These are phyloP conservation scores for Lantana camara DNA, from an alignment of 257 asterid genomes.

Conservation along the genomic window DNA sequence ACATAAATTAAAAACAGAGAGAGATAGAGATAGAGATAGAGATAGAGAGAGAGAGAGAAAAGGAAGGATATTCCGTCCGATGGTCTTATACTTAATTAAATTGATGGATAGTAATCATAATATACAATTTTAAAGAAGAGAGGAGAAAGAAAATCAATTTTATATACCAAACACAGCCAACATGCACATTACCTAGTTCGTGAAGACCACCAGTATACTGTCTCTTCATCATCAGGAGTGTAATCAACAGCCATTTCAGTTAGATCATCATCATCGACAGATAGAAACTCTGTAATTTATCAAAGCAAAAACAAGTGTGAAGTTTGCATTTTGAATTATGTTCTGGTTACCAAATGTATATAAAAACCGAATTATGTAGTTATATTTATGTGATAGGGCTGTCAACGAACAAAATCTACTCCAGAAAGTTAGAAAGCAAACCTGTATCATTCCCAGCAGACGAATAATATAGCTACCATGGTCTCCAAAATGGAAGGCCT, in stretches of 20 bases:
- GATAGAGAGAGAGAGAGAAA: no score
- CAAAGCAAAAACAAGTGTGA: not conserved
- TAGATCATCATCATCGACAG: constrained; percentile 75
- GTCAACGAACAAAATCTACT: no score
- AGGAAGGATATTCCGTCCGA: no score
- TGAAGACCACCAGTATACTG: constrained; percentile 70
- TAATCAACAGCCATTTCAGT: constrained; percentile 65
- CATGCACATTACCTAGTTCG: constrained; percentile 64
- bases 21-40: no score
- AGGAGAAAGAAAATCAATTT: not conserved
- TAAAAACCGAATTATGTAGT: no score
- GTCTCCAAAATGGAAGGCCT: constrained; percentile 45
- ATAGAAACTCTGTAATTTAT: constrained; percentile 57
- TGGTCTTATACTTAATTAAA: no score
- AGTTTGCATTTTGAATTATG: not conserved
- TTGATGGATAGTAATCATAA: not conserved
- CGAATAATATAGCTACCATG: constrained; percentile 53
- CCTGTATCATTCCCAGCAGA: not conserved
- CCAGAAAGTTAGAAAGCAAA: no score
- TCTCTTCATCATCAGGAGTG: constrained; percentile 54
- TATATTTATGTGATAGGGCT: constrained; percentile 1
- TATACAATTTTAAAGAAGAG: not conserved
- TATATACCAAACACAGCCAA: constrained; percentile 1
- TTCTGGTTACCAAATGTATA: not conserved
- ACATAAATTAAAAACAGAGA: no score